Conservation (phyloP, 768 basidiomycete species). For the Auriscalpium orientale region DNA sequence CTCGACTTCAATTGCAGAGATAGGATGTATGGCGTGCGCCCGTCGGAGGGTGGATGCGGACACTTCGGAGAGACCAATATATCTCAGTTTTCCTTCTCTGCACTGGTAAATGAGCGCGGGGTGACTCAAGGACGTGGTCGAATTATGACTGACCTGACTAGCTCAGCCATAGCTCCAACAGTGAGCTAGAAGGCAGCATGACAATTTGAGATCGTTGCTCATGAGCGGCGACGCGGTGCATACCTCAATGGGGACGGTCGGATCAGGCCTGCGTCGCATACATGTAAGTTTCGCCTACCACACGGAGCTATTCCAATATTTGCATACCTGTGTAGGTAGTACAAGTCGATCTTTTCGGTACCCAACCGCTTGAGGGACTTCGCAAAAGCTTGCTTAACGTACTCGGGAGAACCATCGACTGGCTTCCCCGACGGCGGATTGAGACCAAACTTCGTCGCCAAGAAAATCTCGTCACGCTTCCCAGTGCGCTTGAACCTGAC, state of each 20-base stretch:
- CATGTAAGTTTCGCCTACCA: no score
- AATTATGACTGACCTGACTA: slow-evolving; percentile 25
- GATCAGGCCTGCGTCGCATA: neutral
- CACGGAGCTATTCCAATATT: no score
- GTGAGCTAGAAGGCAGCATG: neutral
- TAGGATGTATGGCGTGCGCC: slow-evolving; percentile 30
- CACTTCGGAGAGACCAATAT: slow-evolving; percentile 29
- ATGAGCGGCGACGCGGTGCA: neutral
- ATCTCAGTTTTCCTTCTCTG: slow-evolving; percentile 28
- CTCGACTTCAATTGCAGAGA: slow-evolving; percentile 30
- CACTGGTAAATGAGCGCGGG: neutral
- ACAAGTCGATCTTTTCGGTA: slow-evolving; percentile 26
- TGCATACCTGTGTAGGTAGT: slow-evolving; percentile 23
- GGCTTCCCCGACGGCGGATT: slow-evolving; percentile 4
- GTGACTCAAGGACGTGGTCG: neutral
- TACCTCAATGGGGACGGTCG: slow-evolving; percentile 12
- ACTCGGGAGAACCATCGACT: slow-evolving; percentile 21
- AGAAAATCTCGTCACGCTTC: slow-evolving; percentile 41
- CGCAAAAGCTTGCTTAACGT: slow-evolving; percentile 17
- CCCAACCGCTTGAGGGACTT: slow-evolving; percentile 22
- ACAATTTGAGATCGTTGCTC: no score
- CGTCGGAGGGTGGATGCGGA: slow-evolving; percentile 27
- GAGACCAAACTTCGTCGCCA: slow-evolving; percentile 32
- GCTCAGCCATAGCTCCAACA: slow-evolving; percentile 12
- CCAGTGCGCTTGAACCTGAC: slow-evolving; percentile 49